These are phyloP conservation scores for Rhodamnia rubescens DNA, from an alignment of 345 rosid genomes.

Conservation along the genomic window DNA sequence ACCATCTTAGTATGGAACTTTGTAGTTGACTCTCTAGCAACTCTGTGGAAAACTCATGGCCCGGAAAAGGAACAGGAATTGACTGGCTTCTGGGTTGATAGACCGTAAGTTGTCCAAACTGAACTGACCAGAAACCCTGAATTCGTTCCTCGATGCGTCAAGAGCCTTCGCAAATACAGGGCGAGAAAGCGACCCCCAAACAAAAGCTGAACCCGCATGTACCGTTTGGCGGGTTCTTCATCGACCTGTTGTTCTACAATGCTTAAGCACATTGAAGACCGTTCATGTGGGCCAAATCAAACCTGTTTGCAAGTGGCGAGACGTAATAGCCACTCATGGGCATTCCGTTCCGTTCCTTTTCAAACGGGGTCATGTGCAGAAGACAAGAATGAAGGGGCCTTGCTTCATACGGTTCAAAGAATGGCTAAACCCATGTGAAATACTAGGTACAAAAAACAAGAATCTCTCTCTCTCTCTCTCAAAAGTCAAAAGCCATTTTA, in stretches of 20 bases:
- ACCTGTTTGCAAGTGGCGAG: neutral
- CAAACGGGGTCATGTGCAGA: neutral
- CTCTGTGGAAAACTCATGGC: neutral
- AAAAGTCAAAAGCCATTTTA: neutral
- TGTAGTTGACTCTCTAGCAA: neutral
- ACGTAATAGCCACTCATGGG: neutral
- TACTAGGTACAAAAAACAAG: neutral
- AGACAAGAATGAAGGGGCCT: neutral
- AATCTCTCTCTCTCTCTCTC: neutral
- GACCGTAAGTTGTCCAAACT: neutral
- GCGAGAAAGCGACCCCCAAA: slow-evolving; percentile 34
- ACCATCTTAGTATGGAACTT: neutral
- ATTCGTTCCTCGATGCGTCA: neutral
- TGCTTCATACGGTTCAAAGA: slow-evolving; percentile 2
- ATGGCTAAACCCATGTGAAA: slow-evolving; percentile 5
- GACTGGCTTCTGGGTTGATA: neutral
- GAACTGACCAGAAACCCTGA: neutral
- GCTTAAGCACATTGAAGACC: neutral
- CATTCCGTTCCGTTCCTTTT: neutral
- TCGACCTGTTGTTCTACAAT: neutral
- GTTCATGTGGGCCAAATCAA: neutral
- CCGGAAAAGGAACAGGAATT: neutral
- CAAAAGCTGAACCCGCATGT: slow-evolving; percentile 64
- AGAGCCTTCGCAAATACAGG: neutral
- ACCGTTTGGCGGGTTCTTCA: slow-evolving; percentile 40